A percentile compares a stretch with the other conserved stretches of the same genome.
These are phyloP conservation scores for Delphinella strobiligena DNA, from an alignment of 2,329 filamentous ascomycete genomes.

Conservation along the genomic window DNA sequence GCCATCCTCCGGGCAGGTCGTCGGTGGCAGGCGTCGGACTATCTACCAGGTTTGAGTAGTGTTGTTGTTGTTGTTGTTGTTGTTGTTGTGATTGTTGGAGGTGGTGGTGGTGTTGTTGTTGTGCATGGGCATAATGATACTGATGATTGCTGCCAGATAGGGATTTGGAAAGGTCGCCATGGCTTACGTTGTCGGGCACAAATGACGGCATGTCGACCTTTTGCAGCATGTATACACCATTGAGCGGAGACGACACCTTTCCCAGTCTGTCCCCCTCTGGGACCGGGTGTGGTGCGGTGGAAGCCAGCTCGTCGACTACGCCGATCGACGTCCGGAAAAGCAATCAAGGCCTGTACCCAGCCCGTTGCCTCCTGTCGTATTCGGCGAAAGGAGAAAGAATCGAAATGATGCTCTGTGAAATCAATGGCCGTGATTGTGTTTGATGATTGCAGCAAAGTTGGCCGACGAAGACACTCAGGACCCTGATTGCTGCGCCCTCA, in stretches of 20 bases:
- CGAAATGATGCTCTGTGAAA: background rate
- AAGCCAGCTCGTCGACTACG: conserved; percentile 14
- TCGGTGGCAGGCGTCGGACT: conserved; percentile 13
- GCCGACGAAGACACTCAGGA: background rate
- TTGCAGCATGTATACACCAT: conserved; percentile 31
- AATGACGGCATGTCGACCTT: conserved; percentile 40
- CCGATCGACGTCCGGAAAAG: background rate
- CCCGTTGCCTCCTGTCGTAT: background rate
- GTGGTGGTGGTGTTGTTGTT: background rate
- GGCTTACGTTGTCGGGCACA: conserved; percentile 33
- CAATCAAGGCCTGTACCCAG: background rate
- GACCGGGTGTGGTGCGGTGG: conserved; percentile 13
- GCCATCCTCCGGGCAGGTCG: conserved; percentile 16
- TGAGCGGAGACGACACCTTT: conserved; percentile 17
- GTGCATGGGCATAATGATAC: background rate
- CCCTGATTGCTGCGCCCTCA: too few relatives aligned
- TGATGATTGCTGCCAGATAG: conserved; percentile 10
- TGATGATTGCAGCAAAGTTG: background rate
- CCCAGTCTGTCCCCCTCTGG: conserved; percentile 18
- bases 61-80: conserved; percentile 1
- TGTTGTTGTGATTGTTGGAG: conserved; percentile 6
- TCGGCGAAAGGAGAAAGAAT: background rate
- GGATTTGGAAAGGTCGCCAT: conserved; percentile 21
- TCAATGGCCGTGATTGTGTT: background rate
- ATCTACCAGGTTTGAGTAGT: background rate